These are phyloP conservation scores for Cladorrhinum samala DNA, from an alignment of 495 filamentous ascomycete species.

Conservation along the genomic window DNA sequence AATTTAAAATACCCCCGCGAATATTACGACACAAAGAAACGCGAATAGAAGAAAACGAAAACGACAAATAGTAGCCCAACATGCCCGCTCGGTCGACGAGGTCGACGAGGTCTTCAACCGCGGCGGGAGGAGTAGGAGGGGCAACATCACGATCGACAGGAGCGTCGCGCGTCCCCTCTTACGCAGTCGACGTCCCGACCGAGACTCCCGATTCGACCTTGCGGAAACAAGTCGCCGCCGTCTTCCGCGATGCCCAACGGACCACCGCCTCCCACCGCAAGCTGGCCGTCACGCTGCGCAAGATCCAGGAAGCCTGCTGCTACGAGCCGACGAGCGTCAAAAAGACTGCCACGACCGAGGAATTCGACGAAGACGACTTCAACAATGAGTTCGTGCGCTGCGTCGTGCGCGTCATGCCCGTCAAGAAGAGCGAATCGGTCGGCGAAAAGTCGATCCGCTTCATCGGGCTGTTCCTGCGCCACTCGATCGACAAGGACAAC, in stretches of 20 bases:
- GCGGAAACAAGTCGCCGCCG: constrained; percentile 65
- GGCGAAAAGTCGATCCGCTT: constrained; percentile 84
- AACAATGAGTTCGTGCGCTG: constrained; percentile 78
- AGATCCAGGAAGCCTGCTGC: constrained; percentile 82
- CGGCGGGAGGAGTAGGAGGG: constrained; percentile 22
- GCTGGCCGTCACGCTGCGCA: constrained; percentile 75
- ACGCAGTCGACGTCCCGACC: constrained; percentile 59
- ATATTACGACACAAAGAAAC: no score
- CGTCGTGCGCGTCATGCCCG: constrained; percentile 68
- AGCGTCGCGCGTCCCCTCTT: constrained; percentile 55
- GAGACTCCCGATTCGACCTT: constrained; percentile 66
- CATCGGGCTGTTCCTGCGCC: constrained; percentile 73
- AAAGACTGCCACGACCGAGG: constrained; percentile 44
- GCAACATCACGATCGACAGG: constrained; percentile 40
- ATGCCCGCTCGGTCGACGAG: constrained; percentile 35
- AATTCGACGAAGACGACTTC: constrained; percentile 77
- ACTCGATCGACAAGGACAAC: constrained; percentile 77
- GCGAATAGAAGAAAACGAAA: no score
- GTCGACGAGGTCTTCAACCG: constrained; percentile 46
- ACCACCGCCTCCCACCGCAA: constrained; percentile 87
- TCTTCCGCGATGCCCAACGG: constrained; percentile 84
- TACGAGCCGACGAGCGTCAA: constrained; percentile 59
- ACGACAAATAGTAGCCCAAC: no score
- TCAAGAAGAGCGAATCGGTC: constrained; percentile 88
- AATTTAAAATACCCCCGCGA: no score